Evolutionary conservation across 352 stramenopile genomes (phyloP).

Genomic region (Globisporangium camurandrum): DNA sequence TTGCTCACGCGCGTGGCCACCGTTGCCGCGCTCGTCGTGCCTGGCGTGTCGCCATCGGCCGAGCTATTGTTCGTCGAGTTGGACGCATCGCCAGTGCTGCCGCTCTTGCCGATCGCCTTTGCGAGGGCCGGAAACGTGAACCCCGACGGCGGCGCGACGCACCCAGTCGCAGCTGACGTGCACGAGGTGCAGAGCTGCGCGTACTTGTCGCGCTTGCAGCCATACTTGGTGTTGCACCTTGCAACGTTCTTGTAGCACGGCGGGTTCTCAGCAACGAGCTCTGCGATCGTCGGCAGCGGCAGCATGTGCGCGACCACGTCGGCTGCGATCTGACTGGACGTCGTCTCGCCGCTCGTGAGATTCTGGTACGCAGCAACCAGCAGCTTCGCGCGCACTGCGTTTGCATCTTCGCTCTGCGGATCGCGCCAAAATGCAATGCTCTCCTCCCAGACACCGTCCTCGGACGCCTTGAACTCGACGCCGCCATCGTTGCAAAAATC

Average conservation of each 20-base stretch:
- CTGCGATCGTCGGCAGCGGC: constrained; percentile 33
- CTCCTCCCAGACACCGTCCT: constrained; percentile 34
- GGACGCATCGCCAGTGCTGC: constrained; percentile 27
- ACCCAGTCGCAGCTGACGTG: constrained; percentile 33
- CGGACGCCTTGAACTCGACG: constrained; percentile 47
- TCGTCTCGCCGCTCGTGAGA: constrained; percentile 27
- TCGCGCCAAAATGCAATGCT: constrained; percentile 65
- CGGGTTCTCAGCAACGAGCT: constrained; percentile 51
- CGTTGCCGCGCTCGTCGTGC: background rate
- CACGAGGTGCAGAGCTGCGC: constrained; percentile 59
- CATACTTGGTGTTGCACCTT: constrained; percentile 40
- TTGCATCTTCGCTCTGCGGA: constrained; percentile 48
- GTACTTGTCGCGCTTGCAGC: constrained; percentile 55
- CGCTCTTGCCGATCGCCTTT: constrained; percentile 43
- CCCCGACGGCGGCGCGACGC: constrained; percentile 29
- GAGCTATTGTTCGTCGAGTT: constrained; percentile 5
- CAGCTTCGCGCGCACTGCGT: constrained; percentile 34
- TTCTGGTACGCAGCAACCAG: constrained; percentile 53
- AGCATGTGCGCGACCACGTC: constrained; percentile 36
- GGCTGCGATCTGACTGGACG: constrained; percentile 26
- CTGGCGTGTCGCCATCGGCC: background rate
- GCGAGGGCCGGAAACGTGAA: constrained; percentile 41
- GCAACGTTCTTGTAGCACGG: constrained; percentile 58
- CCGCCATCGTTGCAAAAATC: constrained; percentile 57
- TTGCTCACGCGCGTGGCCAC: background rate